Percentiles rank a stretch among this genome's conserved stretches.
Conservation (phyloP, 148 eudicot species). For the Beta vulgaris region DNA sequence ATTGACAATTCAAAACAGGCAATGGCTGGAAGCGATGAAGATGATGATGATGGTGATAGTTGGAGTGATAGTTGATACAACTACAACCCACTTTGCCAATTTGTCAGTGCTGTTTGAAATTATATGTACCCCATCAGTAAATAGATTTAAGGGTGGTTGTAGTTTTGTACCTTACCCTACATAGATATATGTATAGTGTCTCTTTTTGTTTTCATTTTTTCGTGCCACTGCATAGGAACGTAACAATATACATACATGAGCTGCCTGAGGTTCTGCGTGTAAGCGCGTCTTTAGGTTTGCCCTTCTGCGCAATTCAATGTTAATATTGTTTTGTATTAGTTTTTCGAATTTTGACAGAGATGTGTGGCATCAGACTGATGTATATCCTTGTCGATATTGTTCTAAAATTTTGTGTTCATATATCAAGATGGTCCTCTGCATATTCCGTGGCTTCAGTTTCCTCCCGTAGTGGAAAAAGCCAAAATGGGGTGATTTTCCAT, state of each 20-base stretch:
- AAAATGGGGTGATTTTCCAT: background rate
- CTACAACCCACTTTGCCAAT: background rate
- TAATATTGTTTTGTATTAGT: slow-evolving; percentile 19
- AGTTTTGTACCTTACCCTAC: slow-evolving; percentile 13
- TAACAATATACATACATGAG: slow-evolving; percentile 9
- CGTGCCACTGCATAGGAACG: background rate
- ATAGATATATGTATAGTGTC: slow-evolving; percentile 28
- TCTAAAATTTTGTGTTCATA: background rate
- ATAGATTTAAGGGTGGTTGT: slow-evolving; percentile 16
- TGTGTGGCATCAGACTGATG: background rate
- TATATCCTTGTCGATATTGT: background rate
- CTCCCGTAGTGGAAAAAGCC: background rate
- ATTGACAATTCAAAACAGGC: slow-evolving; percentile 48
- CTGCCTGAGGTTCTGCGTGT: slow-evolving; percentile 20
- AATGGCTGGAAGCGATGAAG: slow-evolving; percentile 92
- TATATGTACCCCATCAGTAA: slow-evolving; percentile 10
- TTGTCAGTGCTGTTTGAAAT: slow-evolving; percentile 16
- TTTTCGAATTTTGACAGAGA: slow-evolving; percentile 15
- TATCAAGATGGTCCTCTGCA: background rate
- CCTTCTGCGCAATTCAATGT: slow-evolving; percentile 3
- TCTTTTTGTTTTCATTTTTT: background rate
- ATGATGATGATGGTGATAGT: slow-evolving; percentile 75
- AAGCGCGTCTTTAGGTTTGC: slow-evolving; percentile 13
- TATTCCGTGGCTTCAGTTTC: no score
- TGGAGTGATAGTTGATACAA: slow-evolving; percentile 76